Conservation (phyloP, 192 early-diverging fungal genomes). For the Linnemannia schmuckeri region DNA sequence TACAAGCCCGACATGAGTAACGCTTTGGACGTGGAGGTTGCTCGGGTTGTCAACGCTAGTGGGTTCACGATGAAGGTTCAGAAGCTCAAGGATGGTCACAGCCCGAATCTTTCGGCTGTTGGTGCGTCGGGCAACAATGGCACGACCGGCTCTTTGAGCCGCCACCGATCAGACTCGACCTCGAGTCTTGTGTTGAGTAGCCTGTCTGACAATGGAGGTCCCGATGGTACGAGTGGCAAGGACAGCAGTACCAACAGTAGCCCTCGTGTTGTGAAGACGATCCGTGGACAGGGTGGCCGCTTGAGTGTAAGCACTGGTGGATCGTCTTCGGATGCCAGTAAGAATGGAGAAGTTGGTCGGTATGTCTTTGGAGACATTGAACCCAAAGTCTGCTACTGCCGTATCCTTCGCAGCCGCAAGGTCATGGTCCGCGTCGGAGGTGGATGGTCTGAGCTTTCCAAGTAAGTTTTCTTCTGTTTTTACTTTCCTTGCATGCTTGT, state of each 20-base stretch:
- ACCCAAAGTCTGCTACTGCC: conserved; percentile 74
- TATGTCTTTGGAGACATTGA: conserved; percentile 77
- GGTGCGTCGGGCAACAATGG: not conserved
- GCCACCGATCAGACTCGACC: conserved; percentile 36
- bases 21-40: conserved; percentile 71
- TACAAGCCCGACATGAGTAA: conserved; percentile 66
- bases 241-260: conserved; percentile 38
- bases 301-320: conserved; percentile 1
- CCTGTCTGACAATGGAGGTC: conserved; percentile 33
- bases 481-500: not conserved
- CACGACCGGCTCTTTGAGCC: not conserved
- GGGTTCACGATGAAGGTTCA: conserved; percentile 65
- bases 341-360: conserved; percentile 66
- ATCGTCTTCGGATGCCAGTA: not conserved
- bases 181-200: conserved; percentile 31
- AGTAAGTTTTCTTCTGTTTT: conserved; percentile 47
- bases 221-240: conserved; percentile 21
- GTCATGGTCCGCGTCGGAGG: conserved; percentile 80
- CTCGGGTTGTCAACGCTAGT: conserved; percentile 70
- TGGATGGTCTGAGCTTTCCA: conserved; percentile 72
- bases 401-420: conserved; percentile 70
- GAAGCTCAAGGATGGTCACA: conserved; percentile 58
- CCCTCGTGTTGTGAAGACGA: conserved; percentile 31
- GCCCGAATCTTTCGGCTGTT: conserved; percentile 10
- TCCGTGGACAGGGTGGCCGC: conserved; percentile 36